phyloP scores from a whole-genome alignment of 106 monocot species.

The Cymbidium sinense region DNA sequence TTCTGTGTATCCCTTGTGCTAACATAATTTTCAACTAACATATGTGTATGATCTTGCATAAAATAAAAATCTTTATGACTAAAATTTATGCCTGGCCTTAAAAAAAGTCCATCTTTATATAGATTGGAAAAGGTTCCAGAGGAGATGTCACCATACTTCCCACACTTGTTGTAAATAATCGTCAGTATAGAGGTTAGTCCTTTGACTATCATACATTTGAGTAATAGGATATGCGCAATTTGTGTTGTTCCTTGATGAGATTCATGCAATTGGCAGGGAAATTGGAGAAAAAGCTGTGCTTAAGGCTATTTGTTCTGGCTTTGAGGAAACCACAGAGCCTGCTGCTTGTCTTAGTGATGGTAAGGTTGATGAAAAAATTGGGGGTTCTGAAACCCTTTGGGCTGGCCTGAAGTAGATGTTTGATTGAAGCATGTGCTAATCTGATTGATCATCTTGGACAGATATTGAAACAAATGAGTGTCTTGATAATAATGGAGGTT shows the following conservation, averaged over 20 bases:
- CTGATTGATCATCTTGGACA: slow-evolving; percentile 20
- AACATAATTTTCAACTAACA: background rate
- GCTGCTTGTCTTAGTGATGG: slow-evolving; percentile 80
- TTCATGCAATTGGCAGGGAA: slow-evolving; percentile 56
- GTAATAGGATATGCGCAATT: background rate
- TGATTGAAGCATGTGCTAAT: slow-evolving; percentile 10
- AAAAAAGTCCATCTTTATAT: background rate
- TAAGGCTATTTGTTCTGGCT: slow-evolving; percentile 93
- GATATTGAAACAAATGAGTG: slow-evolving; percentile 97
- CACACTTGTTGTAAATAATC: slow-evolving; percentile 81
- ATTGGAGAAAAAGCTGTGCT: slow-evolving; percentile 84
- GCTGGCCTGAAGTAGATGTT: too few species aligned
- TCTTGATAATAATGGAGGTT: slow-evolving; percentile 78
- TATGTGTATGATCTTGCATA: background rate
- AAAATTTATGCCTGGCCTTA: background rate
- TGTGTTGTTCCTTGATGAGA: slow-evolving; percentile 1
- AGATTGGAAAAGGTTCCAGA: slow-evolving; percentile 94
- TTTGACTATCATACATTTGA: background rate
- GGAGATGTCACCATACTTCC: slow-evolving; percentile 99
- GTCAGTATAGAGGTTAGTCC: slow-evolving; percentile 87
- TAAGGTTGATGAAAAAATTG: slow-evolving; percentile 23
- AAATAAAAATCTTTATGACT: background rate
- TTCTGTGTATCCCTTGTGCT: background rate
- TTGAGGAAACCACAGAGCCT: slow-evolving; percentile 96
- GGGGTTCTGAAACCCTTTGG: too few species aligned